Base-by-base conservation (phyloP, 768 basidiomycete genomes). In the Mycena pura region DNA sequence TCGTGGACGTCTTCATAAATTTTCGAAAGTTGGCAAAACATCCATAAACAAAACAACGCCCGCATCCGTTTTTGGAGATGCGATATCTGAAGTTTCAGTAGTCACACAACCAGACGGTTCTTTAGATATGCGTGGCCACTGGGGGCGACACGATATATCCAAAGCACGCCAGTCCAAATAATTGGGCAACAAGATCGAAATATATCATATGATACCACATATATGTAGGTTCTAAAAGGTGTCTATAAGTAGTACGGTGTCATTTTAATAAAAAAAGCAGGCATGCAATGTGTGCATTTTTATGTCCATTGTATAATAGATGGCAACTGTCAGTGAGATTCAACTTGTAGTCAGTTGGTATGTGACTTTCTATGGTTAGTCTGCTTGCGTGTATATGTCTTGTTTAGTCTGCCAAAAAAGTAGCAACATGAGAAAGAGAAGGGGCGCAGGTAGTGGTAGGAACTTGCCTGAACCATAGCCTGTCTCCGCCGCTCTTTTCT, bases 401-500 rank as follows among this genome's bases (percentile, higher is more conserved):
- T 66, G 31, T 59, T 57, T 55, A 66, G 22, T 66, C 64, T 66
- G 40, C 21, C 36, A 22, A 46, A 40, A 19, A 29, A 2, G 38
- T 43, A 56, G 40, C 2, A 38, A 32, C 21, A 49, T 22, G n/a
- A 7, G n/a, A 29, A 15, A 45, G 24, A 39, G 53, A 57, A 55
- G 48, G 50, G 28, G 41, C 50, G 39, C 63, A 34, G n/a, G n/a
- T n/a, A n/a, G n/a, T n/a, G n/a, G n/a, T n/a, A n/a, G n/a, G n/a
- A 38, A 70, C 82, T 63, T 58, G 86, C 89, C 82, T 86, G 68
- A 91, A 76, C 88, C 88, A 91, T 25, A 90, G 67, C 66, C 80
- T 82, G 6, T 86, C 84, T 2, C 78, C 77, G 3, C 83, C 80
- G 49, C 86, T 83, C 71, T 84, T 87, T 66, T 90, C 88, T 57